Evolutionary conservation across 441 rosid genomes (phyloP), one percentile per base, ranked within the genome.

Genomic region (Bocquillonia castaneifolia): DNA sequence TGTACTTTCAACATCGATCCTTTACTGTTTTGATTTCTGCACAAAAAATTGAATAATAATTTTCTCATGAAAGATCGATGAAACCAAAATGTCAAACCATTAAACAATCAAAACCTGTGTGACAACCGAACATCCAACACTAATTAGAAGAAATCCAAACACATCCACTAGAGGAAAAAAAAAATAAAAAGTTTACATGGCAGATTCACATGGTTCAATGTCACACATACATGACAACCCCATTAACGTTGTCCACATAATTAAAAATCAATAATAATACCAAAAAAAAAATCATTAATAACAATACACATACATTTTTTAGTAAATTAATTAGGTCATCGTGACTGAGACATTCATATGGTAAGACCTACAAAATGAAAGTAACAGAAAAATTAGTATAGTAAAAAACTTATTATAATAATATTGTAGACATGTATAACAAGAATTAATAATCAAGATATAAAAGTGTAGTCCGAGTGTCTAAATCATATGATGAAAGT

Each of bases 301-400:
- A 25, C 63, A 74, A 59, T 34, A 72, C 52, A 6, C 47, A 70
- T 64, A 45, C 69, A 69, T 39, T 59, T 51, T 64, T 60, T 62
- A 66, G 64, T 42, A 63, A 65, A 71, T 62, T 34, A 64, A 68
- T 68, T 28, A 54, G 67, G 51, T 58, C 73, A 70, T 60, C 59
- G 26, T 57, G n/a, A n/a, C n/a, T 12, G 67, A 17, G 63, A 71
- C 50, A 50, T 64, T 79, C 76, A 79, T 50, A 60, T 60, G 51
- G 61, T 45, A 50, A 69, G 70, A 71, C 76, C 85, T 79, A 76
- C 83, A 66, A 14, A 32, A 69, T n/a, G 51, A 29, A 1, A 17
- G 6, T 22, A 9, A 14, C 17, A 14, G n/a, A 58, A 32, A 32
- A n/a, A 64, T 17, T 5, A 13, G n/a, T 17, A n/a, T 58, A 12